phyloP scores from a whole-genome alignment of 306 rosid genomes.

The Vicia sativa region DNA sequence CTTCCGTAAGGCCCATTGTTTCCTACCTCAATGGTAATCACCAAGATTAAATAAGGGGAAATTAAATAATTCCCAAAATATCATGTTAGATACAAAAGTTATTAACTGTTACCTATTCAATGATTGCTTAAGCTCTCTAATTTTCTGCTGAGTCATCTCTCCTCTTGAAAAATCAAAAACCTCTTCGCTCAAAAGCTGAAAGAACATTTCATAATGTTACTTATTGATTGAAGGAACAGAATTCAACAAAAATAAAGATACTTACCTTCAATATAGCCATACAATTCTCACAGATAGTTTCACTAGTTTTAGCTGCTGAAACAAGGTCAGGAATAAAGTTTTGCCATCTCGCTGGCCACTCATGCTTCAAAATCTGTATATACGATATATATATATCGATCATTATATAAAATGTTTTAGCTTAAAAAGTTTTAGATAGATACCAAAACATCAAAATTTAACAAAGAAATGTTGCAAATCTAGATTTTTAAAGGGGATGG shows the following conservation, averaged over 20 bases:
- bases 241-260: slow-evolving; percentile 8
- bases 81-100: background rate
- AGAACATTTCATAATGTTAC: slow-evolving; percentile 26
- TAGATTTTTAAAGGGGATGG: background rate
- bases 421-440: background rate
- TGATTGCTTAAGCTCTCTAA: slow-evolving; percentile 55
- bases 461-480: background rate
- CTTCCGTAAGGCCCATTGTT: background rate
- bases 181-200: slow-evolving; percentile 60
- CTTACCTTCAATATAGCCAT: slow-evolving; percentile 91
- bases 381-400: slow-evolving; percentile 1
- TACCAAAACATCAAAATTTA: slow-evolving; percentile 6
- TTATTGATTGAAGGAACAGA: slow-evolving; percentile 13
- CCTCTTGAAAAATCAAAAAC: slow-evolving; percentile 64
- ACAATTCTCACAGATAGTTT: slow-evolving; percentile 95
- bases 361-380: slow-evolving; percentile 93
- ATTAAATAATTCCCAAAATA: slow-evolving; percentile 10
- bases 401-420: background rate
- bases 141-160: slow-evolving; percentile 61
- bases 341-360: slow-evolving; percentile 95
- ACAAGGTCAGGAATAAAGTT: slow-evolving; percentile 95
- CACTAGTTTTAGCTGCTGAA: slow-evolving; percentile 88
- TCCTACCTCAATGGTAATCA: background rate
- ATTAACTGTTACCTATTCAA: slow-evolving; percentile 65
- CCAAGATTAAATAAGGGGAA: slow-evolving; percentile 18